Evolutionary conservation across 2,329 filamentous ascomycete genomes (phyloP), one percentile per base, ranked within the genome.

Genomic region (Arthrinium puccinioides): DNA sequence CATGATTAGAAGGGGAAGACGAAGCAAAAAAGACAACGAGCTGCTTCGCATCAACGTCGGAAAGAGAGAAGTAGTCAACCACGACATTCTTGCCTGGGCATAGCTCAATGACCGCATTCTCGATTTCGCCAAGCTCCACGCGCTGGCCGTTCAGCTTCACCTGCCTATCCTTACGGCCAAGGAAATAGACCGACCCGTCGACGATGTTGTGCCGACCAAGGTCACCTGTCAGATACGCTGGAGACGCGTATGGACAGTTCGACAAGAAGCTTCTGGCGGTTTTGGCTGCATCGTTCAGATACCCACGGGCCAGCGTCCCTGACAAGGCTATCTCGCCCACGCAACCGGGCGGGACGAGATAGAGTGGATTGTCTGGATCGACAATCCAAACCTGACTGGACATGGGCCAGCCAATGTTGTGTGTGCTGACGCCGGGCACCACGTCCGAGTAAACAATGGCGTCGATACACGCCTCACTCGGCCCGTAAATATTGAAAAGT

Each of bases 121-220:
- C 72, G 32, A 66, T 64, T 50, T 64, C 67, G 8, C 60, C 66
- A 36, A 66, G 52, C 52, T 64, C 73, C 39, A 69, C 56, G 41
- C 67, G 46, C 36, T 60, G 70, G 27, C 74, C 74, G 21, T 64
- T 60, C 9, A 74, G 51, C 46, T 74, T 74, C 25, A 72, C 57
- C 47, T 72, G 69, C 2, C 59, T 60, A 47, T 73, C 69, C 38
- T 66, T 66, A 28, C 70, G 59, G 32, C 67, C 67, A 32, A 66
- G 38, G 34, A 53, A 59, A 3, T 51, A 29, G 15, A 62, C 44
- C 19, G 21, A 32, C 7, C 54, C 51, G 32, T 56, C 45, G 2
- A 42, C 38, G 25, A 51, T 34, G 16, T 55, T 55, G 16, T n/a
- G n/a, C n/a, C 42, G 43, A 8, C 43, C 57, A 9, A 58, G 47